Base-by-base conservation (phyloP, 2,329 filamentous ascomycete species). In the Chaetomium globosum region DNA sequence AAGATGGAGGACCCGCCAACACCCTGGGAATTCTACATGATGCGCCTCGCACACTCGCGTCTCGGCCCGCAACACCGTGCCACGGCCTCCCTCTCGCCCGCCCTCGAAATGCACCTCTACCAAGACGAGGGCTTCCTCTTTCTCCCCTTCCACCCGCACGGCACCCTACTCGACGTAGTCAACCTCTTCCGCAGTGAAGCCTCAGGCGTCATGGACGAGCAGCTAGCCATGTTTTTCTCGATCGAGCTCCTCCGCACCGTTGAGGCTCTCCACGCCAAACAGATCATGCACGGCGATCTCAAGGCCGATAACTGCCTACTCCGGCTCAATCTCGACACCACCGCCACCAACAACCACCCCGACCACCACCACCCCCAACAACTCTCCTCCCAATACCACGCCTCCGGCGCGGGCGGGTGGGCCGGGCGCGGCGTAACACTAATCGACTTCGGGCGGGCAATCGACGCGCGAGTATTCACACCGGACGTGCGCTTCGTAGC, bases 11-110 rank as follows among this genome's bases (percentile, higher is more conserved):
- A 90, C 36, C 92, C 93, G 0, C 91, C 94, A 0, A 90, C 88
- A 4, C 84, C 91, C 0, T 99, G 95, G 95, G 95, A 99, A 75
- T 99, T 98, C 74, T 91, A 97, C 78, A 96, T 99, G 77, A 92
- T 98, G 81, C 89, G 92, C 1, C 86, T 92, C 63, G 87, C 91
- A 1, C 91, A 94, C 69, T 81, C 85, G 26, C 90, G 95, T 0
- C 82, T 99, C 0, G 89, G 89, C 0, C 83, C 89, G 0, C 85
- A 84, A 33, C 80, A 90, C 66, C 88, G 94, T 16, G 89, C 90
- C 0, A 83, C 87, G 0, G 87, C 91, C 3, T 96, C 91, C 16
- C 83, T 99, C 65, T 87, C 96, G 1, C 85, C 87, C 46, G 94
- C 90, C 0, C 90, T 97, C 70, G 94, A 97, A 75, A 87, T 97